These are phyloP conservation scores for Euphorbia peplus DNA, from an alignment of 345 rosid species.

Conservation along the genomic window DNA sequence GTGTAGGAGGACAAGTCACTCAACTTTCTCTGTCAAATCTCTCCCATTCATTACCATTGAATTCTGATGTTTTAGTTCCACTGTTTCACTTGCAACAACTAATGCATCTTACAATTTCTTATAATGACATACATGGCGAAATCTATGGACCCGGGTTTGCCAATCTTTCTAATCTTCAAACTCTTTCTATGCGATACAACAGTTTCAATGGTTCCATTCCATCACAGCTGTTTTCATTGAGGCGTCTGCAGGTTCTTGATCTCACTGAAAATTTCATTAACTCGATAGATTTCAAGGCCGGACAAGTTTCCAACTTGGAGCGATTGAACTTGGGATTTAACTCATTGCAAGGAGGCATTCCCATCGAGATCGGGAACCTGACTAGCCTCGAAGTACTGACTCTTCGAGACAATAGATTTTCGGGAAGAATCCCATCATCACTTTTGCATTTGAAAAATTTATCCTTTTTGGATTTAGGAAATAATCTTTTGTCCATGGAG, in stretches of 20 bases:
- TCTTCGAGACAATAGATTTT: slow-evolving; percentile 18
- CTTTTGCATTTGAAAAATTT: slow-evolving; percentile 25
- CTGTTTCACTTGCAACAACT: background rate
- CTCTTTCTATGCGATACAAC: slow-evolving; percentile 31
- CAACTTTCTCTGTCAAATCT: background rate
- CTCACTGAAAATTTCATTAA: slow-evolving; percentile 21
- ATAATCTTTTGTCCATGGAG: slow-evolving; percentile 25
- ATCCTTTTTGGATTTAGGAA: slow-evolving; percentile 10
- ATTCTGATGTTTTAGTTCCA: slow-evolving; percentile 10
- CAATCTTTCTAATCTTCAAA: slow-evolving; percentile 27
- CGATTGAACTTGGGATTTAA: slow-evolving; percentile 22
- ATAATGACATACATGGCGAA: slow-evolving; percentile 25
- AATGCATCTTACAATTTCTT: slow-evolving; percentile 6
- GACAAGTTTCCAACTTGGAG: slow-evolving; percentile 23
- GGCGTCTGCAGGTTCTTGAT: slow-evolving; percentile 19
- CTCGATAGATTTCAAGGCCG: slow-evolving; percentile 16
- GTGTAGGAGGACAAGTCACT: background rate
- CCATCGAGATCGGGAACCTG: slow-evolving; percentile 33
- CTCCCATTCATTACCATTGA: background rate
- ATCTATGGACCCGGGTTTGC: slow-evolving; percentile 32
- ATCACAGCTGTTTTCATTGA: slow-evolving; percentile 26
- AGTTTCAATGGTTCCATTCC: slow-evolving; percentile 31
- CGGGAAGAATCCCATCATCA: slow-evolving; percentile 32
- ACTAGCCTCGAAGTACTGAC: slow-evolving; percentile 11
- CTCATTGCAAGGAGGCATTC: slow-evolving; percentile 26